Conservation (phyloP, 148 eudicot genomes). For the Gaultheria prostrata region DNA sequence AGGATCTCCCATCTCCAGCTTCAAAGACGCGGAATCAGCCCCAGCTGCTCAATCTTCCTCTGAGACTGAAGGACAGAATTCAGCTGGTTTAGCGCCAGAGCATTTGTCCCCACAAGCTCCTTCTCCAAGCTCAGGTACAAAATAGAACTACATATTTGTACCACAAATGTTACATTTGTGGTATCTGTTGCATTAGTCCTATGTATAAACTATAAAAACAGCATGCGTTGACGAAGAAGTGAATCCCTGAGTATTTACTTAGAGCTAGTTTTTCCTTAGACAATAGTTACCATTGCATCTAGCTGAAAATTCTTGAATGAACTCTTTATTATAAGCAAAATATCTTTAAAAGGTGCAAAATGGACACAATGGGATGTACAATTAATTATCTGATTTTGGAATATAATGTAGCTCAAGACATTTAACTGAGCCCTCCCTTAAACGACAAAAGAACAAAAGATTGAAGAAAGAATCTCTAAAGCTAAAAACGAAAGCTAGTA, state of each 20-base stretch:
- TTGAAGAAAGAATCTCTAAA: neutral
- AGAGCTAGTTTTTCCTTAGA: neutral
- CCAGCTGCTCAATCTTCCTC: conserved; percentile 39
- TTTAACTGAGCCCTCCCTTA: neutral
- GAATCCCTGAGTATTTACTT: neutral
- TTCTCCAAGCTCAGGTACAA: conserved; percentile 77
- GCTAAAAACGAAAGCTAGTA: neutral
- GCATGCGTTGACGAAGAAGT: neutral
- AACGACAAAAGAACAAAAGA: neutral
- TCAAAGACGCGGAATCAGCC: conserved; percentile 42
- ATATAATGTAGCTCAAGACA: neutral
- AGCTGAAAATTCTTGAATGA: neutral
- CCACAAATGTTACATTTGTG: neutral
- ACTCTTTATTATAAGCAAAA: neutral
- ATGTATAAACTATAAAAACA: neutral
- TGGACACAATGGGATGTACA: neutral
- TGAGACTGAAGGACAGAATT: conserved; percentile 37
- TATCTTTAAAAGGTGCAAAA: neutral
- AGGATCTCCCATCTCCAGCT: conserved; percentile 31
- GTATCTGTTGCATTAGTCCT: neutral
- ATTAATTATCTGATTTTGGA: neutral
- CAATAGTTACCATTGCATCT: neutral
- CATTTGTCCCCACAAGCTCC: conserved; percentile 47
- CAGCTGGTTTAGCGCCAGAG: conserved; percentile 32
- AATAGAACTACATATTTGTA: neutral